Percentiles rank a stretch among this genome's conserved stretches.
Conservation (phyloP, 176 grass and related monocot genomes). For the Oryza meyeriana region DNA sequence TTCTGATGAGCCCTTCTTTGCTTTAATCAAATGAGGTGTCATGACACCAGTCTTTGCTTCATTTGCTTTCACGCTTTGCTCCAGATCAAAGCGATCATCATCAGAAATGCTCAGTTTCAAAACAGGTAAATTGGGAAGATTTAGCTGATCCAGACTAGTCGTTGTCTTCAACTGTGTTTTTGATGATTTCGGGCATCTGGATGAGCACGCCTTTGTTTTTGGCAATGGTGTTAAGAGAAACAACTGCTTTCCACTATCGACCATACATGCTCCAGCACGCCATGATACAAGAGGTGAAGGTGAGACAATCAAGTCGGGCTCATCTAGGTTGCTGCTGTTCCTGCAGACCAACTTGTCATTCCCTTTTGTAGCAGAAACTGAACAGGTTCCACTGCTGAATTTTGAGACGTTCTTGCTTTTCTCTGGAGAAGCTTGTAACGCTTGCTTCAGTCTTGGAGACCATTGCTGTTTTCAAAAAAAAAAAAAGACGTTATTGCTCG, state of each 20-base stretch:
- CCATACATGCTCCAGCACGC: conserved; percentile 61
- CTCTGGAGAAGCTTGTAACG: conserved; percentile 37
- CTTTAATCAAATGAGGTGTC: conserved; percentile 25
- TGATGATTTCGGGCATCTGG: conserved; percentile 41
- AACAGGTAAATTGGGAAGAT: conserved; percentile 41
- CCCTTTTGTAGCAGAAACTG: conserved; percentile 31
- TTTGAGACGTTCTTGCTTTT: conserved; percentile 17
- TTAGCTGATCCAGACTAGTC: conserved; percentile 1
- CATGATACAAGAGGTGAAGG: conserved; percentile 94
- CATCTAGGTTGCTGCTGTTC: conserved; percentile 37
- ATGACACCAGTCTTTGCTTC: not conserved
- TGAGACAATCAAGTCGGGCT: conserved; percentile 60
- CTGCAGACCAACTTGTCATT: conserved; percentile 4
- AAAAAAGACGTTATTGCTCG: not conserved
- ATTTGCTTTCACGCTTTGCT: conserved; percentile 31
- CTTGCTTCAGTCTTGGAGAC: conserved; percentile 64
- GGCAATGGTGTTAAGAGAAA: conserved; percentile 85
- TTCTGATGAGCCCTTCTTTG: conserved; percentile 21
- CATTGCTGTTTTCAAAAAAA: conserved; percentile 57
- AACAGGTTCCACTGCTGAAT: conserved; percentile 2
- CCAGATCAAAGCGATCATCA: conserved; percentile 9
- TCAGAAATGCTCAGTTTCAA: conserved; percentile 37
- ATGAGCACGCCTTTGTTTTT: conserved; percentile 43
- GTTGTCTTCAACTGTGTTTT: conserved; percentile 26
- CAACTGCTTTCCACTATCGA: conserved; percentile 71